Evolutionary conservation across 352 stramenopile genomes (phyloP), one percentile per base, ranked within the genome.

Genomic region (Pythium dissotocum): DNA sequence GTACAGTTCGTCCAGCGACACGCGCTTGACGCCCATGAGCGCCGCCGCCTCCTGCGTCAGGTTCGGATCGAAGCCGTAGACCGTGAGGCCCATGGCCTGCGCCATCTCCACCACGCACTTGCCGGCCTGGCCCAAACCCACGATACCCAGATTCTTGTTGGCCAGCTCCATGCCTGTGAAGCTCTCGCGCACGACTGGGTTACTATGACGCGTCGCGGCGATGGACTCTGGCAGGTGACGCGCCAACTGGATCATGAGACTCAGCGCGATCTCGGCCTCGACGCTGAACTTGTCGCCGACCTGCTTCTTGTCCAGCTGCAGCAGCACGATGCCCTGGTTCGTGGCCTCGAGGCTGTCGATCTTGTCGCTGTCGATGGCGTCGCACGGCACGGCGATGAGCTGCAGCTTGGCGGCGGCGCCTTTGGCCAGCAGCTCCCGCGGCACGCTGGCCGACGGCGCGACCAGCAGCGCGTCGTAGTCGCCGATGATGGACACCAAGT

Each of bases 321-420:
- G 76, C 65, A 94, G 63, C 77, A 94, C 73, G 6, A 94, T 71
- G 36, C 82, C 77, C 53, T 91, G 83, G 63, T 80, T 88, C 26
- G 87, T 94, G 21, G 87, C 87, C 35, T 90, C 85, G 73, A 90
- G 85, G 18, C 89, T 71, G 69, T 94, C 85, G 49, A 94, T 76
- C 48, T 82, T 69, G 49, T 77, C 76, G 59, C 75, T 89, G 58
- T 87, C 79, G 62, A 93, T 89, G 44, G 71, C 63, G 36, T 80
- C 76, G n/a, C 72, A 69, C 8, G 85, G 75, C 24, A 90, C 77
- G 0, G 80, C 85, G 36, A 93, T 77, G 26, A 90, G 58, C 69
- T 82, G 66, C 52, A 93, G 61, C 46, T 80, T 80, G 35, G 65
- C 63, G 57, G 73, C 75, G n/a, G 80, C 73, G 13, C 79, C 85